Evolutionary conservation across 306 rosid species (phyloP).

Genomic region (Astragalus membranaceus): DNA sequence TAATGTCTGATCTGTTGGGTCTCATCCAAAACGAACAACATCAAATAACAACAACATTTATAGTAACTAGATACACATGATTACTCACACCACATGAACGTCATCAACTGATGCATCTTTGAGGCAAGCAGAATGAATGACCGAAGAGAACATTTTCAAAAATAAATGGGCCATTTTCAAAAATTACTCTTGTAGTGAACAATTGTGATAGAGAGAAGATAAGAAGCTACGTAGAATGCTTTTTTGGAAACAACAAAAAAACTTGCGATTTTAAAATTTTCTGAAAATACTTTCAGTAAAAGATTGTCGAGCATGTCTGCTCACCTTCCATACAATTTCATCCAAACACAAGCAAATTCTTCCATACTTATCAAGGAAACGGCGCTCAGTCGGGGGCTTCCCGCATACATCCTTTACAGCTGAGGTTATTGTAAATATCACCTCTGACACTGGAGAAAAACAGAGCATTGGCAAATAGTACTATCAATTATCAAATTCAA

Average conservation of each 20-base stretch:
- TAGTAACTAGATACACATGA: neutral
- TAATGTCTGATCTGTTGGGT: conserved; percentile 12
- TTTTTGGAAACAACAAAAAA: no score
- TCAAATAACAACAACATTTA: neutral
- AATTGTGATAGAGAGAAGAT: no score
- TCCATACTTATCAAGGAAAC: conserved; percentile 93
- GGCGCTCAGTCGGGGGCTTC: conserved; percentile 84
- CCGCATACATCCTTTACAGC: conserved; percentile 90
- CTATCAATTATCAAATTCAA: no score
- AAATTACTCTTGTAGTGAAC: no score
- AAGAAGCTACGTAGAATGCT: no score
- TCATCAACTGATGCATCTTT: neutral
- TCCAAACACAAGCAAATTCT: conserved; percentile 86
- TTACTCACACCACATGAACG: neutral
- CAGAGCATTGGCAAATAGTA: conserved; percentile 2
- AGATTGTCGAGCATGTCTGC: neutral
- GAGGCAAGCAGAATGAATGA: neutral
- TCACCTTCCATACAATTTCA: conserved; percentile 95
- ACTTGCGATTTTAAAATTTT: no score
- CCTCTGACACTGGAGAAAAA: conserved; percentile 72
- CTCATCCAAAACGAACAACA: conserved; percentile 10
- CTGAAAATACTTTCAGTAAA: neutral
- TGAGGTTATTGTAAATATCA: conserved; percentile 74
- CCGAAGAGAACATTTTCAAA: neutral
- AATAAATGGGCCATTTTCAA: no score